phyloP scores from a whole-genome alignment of 139 green algal genomes.

The Tetratostichococcus sp. region DNA sequence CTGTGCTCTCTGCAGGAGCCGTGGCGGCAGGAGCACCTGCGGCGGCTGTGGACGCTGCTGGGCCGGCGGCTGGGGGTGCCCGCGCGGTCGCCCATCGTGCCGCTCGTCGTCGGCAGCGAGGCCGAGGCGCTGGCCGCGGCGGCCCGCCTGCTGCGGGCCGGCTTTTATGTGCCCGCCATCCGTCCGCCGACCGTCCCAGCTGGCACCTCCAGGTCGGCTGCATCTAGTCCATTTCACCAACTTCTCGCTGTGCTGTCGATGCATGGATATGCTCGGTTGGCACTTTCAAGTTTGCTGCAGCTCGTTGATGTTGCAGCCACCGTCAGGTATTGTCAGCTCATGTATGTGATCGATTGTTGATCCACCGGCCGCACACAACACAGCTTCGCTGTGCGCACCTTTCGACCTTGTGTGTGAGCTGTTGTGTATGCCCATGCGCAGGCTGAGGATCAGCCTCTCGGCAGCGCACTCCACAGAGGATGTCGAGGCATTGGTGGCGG shows the following conservation, averaged over 20 bases:
- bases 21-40: conserved; percentile 69
- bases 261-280: neutral
- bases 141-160: conserved; percentile 46
- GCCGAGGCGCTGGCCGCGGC: conserved; percentile 47
- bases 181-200: conserved; percentile 84
- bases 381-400: too few relatives aligned
- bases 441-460: conserved; percentile 75
- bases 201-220: conserved; percentile 64
- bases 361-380: too few relatives aligned
- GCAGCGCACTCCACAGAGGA: conserved; percentile 61
- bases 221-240: neutral
- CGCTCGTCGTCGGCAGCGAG: conserved; percentile 78
- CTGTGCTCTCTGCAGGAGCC: conserved; percentile 58
- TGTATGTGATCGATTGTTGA: neutral
- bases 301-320: too few relatives aligned
- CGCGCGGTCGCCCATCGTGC: conserved; percentile 74
- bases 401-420: neutral
- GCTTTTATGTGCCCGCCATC: conserved; percentile 89
- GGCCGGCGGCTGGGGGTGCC: conserved; percentile 40
- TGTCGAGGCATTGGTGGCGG: conserved; percentile 47
- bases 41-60: conserved; percentile 39
- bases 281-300: too few relatives aligned
- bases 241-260: neutral
- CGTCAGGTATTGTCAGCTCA: too few relatives aligned
- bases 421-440: too few relatives aligned